Evolutionary conservation across 2,329 filamentous ascomycete species (phyloP).

Genomic region (Pleurostoma richardsiae): DNA sequence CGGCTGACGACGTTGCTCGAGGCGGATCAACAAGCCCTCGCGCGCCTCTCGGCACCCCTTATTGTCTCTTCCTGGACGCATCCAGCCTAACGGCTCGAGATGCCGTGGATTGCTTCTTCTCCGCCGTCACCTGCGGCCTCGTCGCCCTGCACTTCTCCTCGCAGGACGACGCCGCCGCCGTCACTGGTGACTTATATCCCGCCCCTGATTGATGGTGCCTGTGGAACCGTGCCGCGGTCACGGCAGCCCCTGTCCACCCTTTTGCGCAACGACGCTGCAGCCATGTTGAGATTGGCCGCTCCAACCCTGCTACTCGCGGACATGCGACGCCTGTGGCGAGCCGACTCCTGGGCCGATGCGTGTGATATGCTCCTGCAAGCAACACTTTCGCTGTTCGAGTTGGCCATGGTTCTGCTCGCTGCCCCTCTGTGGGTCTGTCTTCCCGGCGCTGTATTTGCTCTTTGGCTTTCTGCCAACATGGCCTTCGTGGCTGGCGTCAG

Average conservation of each 20-base stretch:
- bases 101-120: constrained; percentile 7
- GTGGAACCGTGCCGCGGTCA: constrained; percentile 22
- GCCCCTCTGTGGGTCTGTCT: constrained; percentile 21
- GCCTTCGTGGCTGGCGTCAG: constrained; percentile 16
- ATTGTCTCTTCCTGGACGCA: too few relatives aligned
- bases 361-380: constrained; percentile 16
- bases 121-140: constrained; percentile 3
- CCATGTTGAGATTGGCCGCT: constrained; percentile 8
- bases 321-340: constrained; percentile 1
- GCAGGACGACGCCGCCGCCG: neutral
- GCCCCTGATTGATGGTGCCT: constrained; percentile 26
- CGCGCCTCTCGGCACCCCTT: too few relatives aligned
- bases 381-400: constrained; percentile 16
- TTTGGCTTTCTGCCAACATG: constrained; percentile 17
- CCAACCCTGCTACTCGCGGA: too few relatives aligned
- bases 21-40: too few relatives aligned
- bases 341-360: constrained; percentile 10
- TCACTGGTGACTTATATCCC: constrained; percentile 25
- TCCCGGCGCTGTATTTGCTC: constrained; percentile 20
- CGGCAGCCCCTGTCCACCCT: constrained; percentile 14
- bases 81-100: neutral
- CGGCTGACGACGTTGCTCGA: too few relatives aligned
- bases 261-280: constrained; percentile 15
- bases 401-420: constrained; percentile 16
- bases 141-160: neutral